Base-by-base conservation (phyloP, 2,329 filamentous ascomycete genomes). In the Myriangium duriaei region DNA sequence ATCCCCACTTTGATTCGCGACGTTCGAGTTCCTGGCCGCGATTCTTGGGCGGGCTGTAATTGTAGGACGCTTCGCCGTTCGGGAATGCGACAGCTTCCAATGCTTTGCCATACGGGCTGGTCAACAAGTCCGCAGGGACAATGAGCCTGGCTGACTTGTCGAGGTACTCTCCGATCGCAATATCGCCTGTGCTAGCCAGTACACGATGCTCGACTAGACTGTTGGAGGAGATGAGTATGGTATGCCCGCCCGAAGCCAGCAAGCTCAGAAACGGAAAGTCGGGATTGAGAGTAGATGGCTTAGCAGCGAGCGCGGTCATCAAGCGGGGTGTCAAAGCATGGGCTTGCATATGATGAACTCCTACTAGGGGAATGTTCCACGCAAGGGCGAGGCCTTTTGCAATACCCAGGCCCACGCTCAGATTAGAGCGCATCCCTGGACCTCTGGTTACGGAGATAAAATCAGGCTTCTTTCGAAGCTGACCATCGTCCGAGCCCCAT, bases 311-410 rank as follows among this genome's bases (percentile, higher is more conserved):
- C 4, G 81, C 81, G 19, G 66, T 62, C 3, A 79, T 77, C 30
- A 98, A 71, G 7, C 85, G 71, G 11, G 88, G 82, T 12, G 91
- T 96, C 45, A 98, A 63, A 12, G 91, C 81, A 59, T 98, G 91
- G 9, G 87, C 91, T 57, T 95, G 87, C 91, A 98, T 96, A 59
- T 98, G 91, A 57, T 98, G 82, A 1, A 95, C 82, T 1, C 77
- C 91, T 1, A 96, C 58, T 19, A 96, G 64, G 3, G 88, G 87
- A 26, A 86, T 71, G 46, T 76, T 71, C 83, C 83, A 93, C 26
- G 84, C 86, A 13, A 82, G 67, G 0, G 87, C 76, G 13, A 96
- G 69, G 0, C 86, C 91, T 59, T 96, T 96, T 12, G 85, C 91
- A 14, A 77, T 79, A 53, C 85, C 78, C 9, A 96, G 58, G 0